phyloP scores from a whole-genome alignment of 192 early-diverging fungal genomes.

The Linnemannia exigua region DNA sequence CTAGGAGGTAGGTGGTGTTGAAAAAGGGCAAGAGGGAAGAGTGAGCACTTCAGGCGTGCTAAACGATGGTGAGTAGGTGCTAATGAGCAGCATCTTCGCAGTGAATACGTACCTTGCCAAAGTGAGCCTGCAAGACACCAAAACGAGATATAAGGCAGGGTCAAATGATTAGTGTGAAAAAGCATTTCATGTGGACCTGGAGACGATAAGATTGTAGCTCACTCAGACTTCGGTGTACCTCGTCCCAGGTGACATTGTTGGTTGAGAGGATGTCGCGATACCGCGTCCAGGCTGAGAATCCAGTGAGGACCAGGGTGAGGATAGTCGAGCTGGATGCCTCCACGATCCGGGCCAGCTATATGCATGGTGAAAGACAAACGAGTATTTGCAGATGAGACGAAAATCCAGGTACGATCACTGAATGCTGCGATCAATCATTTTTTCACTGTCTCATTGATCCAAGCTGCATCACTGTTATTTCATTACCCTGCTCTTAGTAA shows the following conservation, averaged over 20 bases:
- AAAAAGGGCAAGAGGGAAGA: too few relatives aligned
- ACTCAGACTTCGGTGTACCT: slow-evolving; percentile 22
- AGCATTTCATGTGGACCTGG: background rate
- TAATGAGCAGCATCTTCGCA: background rate
- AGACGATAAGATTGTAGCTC: background rate
- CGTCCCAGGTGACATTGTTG: slow-evolving; percentile 62
- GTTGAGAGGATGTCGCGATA: slow-evolving; percentile 11
- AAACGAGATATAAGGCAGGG: background rate
- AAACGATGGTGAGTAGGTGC: background rate
- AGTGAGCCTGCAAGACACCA: slow-evolving; percentile 9
- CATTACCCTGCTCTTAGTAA: background rate
- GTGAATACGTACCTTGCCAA: slow-evolving; percentile 21
- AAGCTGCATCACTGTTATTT: background rate
- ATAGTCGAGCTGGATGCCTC: background rate
- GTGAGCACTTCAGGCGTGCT: slow-evolving; percentile 38
- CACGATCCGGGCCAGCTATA: background rate
- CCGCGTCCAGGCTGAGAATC: slow-evolving; percentile 23
- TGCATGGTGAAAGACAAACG: background rate
- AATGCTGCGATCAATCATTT: background rate
- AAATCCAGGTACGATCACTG: background rate
- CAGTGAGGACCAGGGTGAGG: slow-evolving; percentile 7
- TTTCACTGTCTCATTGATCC: background rate
- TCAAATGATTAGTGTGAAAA: background rate
- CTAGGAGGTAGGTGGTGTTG: slow-evolving; percentile 61
- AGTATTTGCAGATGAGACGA: background rate